phyloP scores from a whole-genome alignment of 1,139 yeast species.

The Diutina sp. region DNA sequence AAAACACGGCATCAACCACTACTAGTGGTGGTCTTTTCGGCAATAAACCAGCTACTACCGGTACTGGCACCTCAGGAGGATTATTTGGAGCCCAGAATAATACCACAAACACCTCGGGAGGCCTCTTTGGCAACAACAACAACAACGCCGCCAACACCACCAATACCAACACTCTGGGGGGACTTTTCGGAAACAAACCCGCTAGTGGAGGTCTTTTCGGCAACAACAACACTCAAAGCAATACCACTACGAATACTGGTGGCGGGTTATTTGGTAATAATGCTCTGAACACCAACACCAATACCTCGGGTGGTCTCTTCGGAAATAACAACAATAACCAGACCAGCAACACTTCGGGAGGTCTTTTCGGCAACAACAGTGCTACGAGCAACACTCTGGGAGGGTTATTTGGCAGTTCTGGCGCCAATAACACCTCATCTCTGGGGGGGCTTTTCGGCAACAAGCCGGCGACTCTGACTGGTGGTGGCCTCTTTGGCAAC shows the following conservation, averaged over 20 bases:
- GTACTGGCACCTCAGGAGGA: not conserved
- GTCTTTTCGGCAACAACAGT: not conserved
- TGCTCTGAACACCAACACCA: not conserved
- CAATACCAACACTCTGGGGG: not conserved
- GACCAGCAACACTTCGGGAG: not conserved
- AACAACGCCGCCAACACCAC: not conserved
- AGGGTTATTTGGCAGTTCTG: constrained; percentile 5
- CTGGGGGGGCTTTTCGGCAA: constrained; percentile 6
- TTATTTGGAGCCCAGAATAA: not conserved
- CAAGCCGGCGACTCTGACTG: not conserved
- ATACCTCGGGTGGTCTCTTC: not conserved
- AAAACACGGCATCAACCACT: not conserved
- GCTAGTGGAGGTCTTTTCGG: not conserved
- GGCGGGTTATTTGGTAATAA: not conserved
- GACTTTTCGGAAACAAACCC: not conserved
- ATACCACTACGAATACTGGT: not conserved
- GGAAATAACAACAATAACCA: not conserved
- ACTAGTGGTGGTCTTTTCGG: not conserved
- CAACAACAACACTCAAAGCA: not conserved
- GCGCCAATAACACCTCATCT: constrained; percentile 9
- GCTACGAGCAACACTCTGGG: not conserved
- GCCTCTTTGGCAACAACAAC: constrained; percentile 13
- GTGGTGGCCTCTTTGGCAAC: constrained; percentile 1
- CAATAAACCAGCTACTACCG: not conserved
- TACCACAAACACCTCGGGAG: constrained; percentile 5